Evolutionary conservation across 2,329 filamentous ascomycete genomes (phyloP), one percentile per base, ranked within the genome.

Genomic region (Fusarium sp.): DNA sequence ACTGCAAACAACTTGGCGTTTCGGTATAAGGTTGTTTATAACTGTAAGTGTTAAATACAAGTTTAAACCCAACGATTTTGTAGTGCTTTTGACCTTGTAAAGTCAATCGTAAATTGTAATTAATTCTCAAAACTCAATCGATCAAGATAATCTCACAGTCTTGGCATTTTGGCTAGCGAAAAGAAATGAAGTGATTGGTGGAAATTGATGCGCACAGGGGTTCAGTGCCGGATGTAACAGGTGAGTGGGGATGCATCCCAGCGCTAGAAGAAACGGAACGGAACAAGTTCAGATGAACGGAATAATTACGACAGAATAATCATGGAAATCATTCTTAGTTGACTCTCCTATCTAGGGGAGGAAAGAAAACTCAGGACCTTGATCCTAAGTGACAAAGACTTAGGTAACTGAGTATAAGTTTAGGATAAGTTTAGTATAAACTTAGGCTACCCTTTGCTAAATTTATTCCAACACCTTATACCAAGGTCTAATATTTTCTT

Each of bases 181-280:
- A 39, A 31, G 2, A 1, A 15, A 15, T 6, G 1, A 13, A 20
- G 22, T 48, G 62, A 77, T 77, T 77, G 75, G 75, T 77, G 75
- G 75, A 65, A 77, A 70, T 41, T n/a, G 38, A 65, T n/a, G 14
- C 36, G 47, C 45, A 48, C 71, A 75, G 60, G 75, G 73, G 57
- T 73, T 54, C 28, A 31, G 56, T 47, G 33, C 36, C 31, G 54
- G 35, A 42, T 76, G 75, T 77, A 70, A 73, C 75, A 77, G 75
- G 75, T 77, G 69, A 57, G 73, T 74, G 75, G 75, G 69, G 55
- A 68, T 55, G 20, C 11, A 26, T 30, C 35, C 61, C 39, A 55
- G 48, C 45, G 62, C 45, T 20, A 26, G 45, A 26, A 26, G 28
- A 39, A 61, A 67, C 50, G 6, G 53, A 47, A 50, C 59, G 58